Evolutionary conservation across 140 eudicot genomes (phyloP), one percentile per base, ranked within the genome.

Genomic region (Flaveria floridana): DNA sequence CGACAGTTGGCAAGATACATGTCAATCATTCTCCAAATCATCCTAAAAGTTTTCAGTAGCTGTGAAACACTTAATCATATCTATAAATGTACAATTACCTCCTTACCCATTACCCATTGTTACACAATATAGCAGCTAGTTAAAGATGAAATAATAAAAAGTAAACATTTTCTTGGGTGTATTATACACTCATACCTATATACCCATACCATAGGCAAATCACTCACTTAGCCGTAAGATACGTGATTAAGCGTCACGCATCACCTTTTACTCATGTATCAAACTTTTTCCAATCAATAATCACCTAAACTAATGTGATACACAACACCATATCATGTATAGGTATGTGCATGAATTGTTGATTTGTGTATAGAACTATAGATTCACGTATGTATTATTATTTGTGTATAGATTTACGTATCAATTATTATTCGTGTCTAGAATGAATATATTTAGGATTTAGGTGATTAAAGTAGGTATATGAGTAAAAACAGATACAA

Each of bases 101-200:
- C 10, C 52, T 65, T 37, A 65, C 2, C 71, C 16, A 9, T 9
- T 34, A n/a, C 70, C 6, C 16, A 2, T 37, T 41, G 71, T 41
- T 63, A 30, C 25, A 64, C 15, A 34, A 64, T 34, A 15, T 34
- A 34, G 48, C 23, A 6, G n/a, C 37, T 34, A 34, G 37, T 64
- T 30, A 6, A 21, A 7, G 15, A 64, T 0, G n/a, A 14, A 15
- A 34, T 25, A 8, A 59, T 14, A 8, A 34, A 34, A 34, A 34
- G n/a, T 15, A 7, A 30, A 13, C 47, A 64, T 15, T 64, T 64
- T 64, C 70, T 64, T 34, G 70, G 69, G 48, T 64, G 70, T 34
- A 14, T 15, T 34, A 42, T 12, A 55, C 37, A 59, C 41, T 23
- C 12, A 59, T 7, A 8, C 48, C 23, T 62, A 28, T 13, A 30